Evolutionary conservation across 1,139 yeast species (phyloP), one percentile per base, ranked within the genome.

Genomic region (Taphrina communis): DNA sequence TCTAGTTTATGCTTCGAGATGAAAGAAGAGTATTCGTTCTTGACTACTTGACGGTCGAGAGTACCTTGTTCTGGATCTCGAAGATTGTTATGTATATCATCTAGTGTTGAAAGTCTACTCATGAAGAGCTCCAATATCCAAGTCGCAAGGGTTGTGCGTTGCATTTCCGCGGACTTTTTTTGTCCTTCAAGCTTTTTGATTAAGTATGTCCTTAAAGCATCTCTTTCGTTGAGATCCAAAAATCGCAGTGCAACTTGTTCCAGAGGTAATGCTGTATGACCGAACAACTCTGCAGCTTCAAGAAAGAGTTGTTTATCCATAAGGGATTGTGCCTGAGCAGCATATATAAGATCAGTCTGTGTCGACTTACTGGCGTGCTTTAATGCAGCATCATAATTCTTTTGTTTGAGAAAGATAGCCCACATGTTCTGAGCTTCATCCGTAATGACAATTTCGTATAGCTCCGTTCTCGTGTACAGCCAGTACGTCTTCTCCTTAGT

Each of bases 61-160:
- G 31, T 35, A 9, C 44, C 48, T 55, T 68, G 72, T 55, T 75
- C 74, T 51, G 75, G 51, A 5, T 74, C 72, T 2, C 74, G 69
- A 52, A 71, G 70, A 6, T 70, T 69, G 42, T 80, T 78, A 60
- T 75, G 72, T 55, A 71, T 65, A 71, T 83, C 86, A 70, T 85
- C 88, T 11, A 82, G 70, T 1, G 78, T 77, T 72, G 84, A 84
- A 38, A 85, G 75, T 70, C 80, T 80, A 69, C 84, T 86, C 76
- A 86, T 80, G 70, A 78, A 85, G 12, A 89, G 78, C 78, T 92
- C 95, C 6, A 90, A 83, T 51, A 93, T 85, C 97, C 97, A 93
- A 70, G 89, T 85, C 0, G 93, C 86, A n/a, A 93, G 77, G 70
- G 91, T 82, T 0, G 84, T 80, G 74, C 88, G 89, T 75, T 89